Evolutionary conservation across 805 yeast species (phyloP), one percentile per base, ranked within the genome.

Genomic region (Nadsonia fulvescens): DNA sequence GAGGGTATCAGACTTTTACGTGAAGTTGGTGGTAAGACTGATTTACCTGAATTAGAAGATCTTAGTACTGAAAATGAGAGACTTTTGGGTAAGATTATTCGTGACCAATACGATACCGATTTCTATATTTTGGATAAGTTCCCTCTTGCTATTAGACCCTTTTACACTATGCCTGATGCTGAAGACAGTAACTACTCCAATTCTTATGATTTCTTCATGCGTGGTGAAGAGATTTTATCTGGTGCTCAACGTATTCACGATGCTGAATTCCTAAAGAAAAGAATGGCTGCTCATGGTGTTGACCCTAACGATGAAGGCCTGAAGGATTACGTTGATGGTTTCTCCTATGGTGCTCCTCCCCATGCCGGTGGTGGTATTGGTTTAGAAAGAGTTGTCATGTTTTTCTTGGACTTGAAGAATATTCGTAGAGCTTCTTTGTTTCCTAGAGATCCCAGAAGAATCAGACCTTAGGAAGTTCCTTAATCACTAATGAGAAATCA

Each of bases 351-450:
- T 11, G 86, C 95, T 63, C 75, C 93, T 37, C 98, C 99, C 25
- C 99, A 89, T 46, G 99, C 93, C 18, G 99, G 99, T 52, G 99
- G 98, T 60, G 99, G 99, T 56, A 89, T 89, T 50, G 99, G 99
- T 46, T 60, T 89, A 39, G 99, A 89, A 60, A 78, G 99, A 62
- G 98, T 89, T 18, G 81, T 89, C 36, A 89, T 89, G 98, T 89
- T 89, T 67, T 89, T 66, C 71, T 66, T 89, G 51, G 98, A 82
- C 47, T 66, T 89, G 61, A 86, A 86, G 63, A 89, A 89, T 61
- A 89, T 89, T 41, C 76, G 99, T 57, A 74, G 98, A 51, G 95
- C 99, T n/a, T 75, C 93, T 8, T 59, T 86, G 49, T 89, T 89
- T 89, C 99, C 99, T 50, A 77, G 99, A 62, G 99, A 89, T 55